phyloP scores from a whole-genome alignment of 1,284 basidiomycete genomes.

The Thecaphora frezii region DNA sequence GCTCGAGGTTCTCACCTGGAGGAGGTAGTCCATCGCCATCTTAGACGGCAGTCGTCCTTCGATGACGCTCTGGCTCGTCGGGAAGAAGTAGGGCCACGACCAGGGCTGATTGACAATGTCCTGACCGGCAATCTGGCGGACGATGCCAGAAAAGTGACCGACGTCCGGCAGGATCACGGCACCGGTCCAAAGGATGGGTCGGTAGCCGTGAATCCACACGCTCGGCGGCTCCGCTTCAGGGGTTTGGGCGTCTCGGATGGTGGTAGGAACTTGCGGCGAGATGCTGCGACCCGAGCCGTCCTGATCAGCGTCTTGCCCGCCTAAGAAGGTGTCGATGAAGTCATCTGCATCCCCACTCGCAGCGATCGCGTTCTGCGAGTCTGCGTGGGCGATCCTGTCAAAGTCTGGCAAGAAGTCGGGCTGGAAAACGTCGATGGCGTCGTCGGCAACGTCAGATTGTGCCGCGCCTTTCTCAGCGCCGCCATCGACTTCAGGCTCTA shows the following conservation, averaged over 20 bases:
- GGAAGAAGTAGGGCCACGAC: conserved; percentile 37
- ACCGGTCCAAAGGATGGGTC: conserved; percentile 49
- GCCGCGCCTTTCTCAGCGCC: neutral
- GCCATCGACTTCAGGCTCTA: neutral
- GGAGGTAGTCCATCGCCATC: conserved; percentile 49
- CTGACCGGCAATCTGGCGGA: conserved; percentile 46
- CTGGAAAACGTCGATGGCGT: neutral
- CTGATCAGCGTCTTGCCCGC: conserved; percentile 9
- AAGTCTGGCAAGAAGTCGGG: neutral
- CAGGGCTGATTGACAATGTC: conserved; percentile 12
- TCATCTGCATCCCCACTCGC: conserved; percentile 26
- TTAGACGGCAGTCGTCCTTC: conserved; percentile 52
- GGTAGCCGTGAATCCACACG: conserved; percentile 17
- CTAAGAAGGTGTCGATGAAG: conserved; percentile 51
- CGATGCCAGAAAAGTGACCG: conserved; percentile 46
- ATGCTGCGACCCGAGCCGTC: neutral
- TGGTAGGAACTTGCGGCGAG: neutral
- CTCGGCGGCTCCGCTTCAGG: conserved; percentile 20
- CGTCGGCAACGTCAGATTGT: neutral
- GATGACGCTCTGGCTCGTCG: conserved; percentile 33
- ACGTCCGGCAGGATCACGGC: conserved; percentile 54
- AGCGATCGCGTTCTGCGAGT: neutral
- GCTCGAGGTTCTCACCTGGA: conserved; percentile 41
- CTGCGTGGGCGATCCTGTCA: too few species aligned
- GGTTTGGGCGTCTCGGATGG: conserved; percentile 21